A percentile compares a stretch with the other conserved stretches of the same genome.
phyloP scores from a whole-genome alignment of 2,329 filamentous ascomycete genomes.

The Coniella vitis region DNA sequence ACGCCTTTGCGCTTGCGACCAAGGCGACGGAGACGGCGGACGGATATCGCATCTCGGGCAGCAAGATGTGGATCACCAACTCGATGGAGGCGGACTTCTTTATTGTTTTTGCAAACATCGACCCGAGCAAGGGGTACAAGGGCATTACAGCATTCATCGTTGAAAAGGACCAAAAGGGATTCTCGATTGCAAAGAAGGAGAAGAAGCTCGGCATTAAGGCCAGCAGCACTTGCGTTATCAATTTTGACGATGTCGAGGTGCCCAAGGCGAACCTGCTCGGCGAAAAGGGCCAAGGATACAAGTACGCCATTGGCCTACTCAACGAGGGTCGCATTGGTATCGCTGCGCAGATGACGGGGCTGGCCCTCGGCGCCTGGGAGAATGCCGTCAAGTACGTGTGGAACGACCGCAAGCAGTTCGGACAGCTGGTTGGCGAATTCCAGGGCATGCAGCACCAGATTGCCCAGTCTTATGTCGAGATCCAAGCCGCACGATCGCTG shows the following conservation, averaged over 20 bases:
- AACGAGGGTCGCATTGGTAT: slow-evolving; percentile 98
- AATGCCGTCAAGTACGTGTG: slow-evolving; percentile 93
- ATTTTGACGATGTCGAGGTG: slow-evolving; percentile 92
- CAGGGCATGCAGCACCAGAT: slow-evolving; percentile 99
- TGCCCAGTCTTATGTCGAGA: slow-evolving; percentile 91
- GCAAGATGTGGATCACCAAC: slow-evolving; percentile 99
- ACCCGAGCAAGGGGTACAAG: slow-evolving; percentile 88
- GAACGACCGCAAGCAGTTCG: slow-evolving; percentile 98
- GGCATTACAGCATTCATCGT: slow-evolving; percentile 95
- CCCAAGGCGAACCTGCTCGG: slow-evolving; percentile 85
- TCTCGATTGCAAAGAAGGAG: slow-evolving; percentile 97
- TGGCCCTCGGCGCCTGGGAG: slow-evolving; percentile 90
- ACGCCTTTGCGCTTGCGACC: slow-evolving; percentile 91
- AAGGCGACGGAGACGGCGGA: slow-evolving; percentile 76
- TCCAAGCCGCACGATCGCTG: slow-evolving; percentile 80
- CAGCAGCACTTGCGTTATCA: slow-evolving; percentile 93
- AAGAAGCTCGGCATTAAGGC: slow-evolving; percentile 98
- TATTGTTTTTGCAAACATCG: slow-evolving; percentile 95
- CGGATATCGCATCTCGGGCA: slow-evolving; percentile 81
- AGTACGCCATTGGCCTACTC: slow-evolving; percentile 88
- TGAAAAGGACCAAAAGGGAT: slow-evolving; percentile 82
- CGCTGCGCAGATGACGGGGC: slow-evolving; percentile 95
- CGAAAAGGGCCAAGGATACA: slow-evolving; percentile 87
- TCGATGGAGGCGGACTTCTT: slow-evolving; percentile 89
- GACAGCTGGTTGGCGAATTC: slow-evolving; percentile 88